A percentile compares a stretch with the other conserved stretches of the same genome.
Evolutionary conservation across 768 basidiomycete genomes (phyloP).

Genomic region (Nidularia pulvinata): DNA sequence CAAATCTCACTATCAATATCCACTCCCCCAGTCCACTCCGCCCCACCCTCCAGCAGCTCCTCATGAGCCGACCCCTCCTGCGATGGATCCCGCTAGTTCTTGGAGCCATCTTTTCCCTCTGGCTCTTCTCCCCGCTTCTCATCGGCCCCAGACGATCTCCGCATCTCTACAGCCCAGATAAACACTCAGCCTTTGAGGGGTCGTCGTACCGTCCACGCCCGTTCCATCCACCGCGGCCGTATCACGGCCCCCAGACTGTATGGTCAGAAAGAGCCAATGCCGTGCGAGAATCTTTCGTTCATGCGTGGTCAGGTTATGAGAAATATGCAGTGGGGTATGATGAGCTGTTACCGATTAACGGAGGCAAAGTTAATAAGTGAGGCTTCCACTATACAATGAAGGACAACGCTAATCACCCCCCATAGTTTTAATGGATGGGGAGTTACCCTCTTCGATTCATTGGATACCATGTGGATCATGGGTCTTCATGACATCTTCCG

Average conservation of each 20-base stretch:
- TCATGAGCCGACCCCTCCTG: constrained; percentile 2
- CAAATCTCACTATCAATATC: constrained; percentile 1
- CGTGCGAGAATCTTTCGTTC: constrained; percentile 58
- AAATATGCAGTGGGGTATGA: constrained; percentile 52
- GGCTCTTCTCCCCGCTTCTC: constrained; percentile 3
- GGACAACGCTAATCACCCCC: background rate
- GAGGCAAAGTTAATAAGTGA: constrained; percentile 52
- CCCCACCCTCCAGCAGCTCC: background rate
- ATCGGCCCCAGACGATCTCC: background rate
- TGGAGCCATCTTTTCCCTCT: constrained; percentile 1
- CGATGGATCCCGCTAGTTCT: constrained; percentile 1
- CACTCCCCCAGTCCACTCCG: background rate
- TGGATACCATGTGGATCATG: constrained; percentile 87
- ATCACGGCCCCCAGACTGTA: constrained; percentile 3
- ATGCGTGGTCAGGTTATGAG: constrained; percentile 60
- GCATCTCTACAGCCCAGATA: background rate
- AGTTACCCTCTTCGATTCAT: constrained; percentile 70
- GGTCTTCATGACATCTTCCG: constrained; percentile 65
- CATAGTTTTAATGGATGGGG: constrained; percentile 69
- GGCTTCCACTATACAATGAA: background rate
- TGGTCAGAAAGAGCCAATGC: constrained; percentile 53
- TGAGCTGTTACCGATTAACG: constrained; percentile 55
- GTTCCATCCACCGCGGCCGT: constrained; percentile 5
- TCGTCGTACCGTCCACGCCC: background rate
- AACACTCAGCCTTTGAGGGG: background rate